Base-by-base conservation (phyloP, 495 filamentous ascomycete genomes). In the Chaetomium fimeti region DNA sequence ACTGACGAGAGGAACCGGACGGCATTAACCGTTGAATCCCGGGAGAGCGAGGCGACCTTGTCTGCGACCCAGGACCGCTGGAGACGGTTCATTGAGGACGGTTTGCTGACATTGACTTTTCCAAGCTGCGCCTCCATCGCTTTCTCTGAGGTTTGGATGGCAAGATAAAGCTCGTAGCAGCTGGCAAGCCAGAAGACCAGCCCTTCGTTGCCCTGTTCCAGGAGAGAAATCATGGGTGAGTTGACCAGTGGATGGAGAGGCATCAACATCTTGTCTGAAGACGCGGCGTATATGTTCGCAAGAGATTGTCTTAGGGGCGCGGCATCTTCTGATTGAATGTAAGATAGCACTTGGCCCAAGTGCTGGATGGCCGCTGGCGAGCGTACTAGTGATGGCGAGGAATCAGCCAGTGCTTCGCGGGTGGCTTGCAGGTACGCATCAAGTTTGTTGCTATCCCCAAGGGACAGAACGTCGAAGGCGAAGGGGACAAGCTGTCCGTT, bases 191-290 rank as follows among this genome's bases (percentile, higher is more conserved):
- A 84, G 55, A 77, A 73, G 0, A 75, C 74, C 22, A 76, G 63
- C 0, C 77, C 68, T 36, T 70, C 65, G 57, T 57, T 60, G 55
- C 62, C 38, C 18, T 65, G 67, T 22, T 77, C 69, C 38, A 83
- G 66, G 1, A 80, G 61, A 5, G 71, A 73, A 3, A 87, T 67
- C 55, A 86, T 74, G 38, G 80, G 74, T 13, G 86, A 80, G 72
- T 92, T 91, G 68, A 85, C 81, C 16, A 89, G 73, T 9, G 88
- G 85, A 71, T 90, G 84, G 28, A 89, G 70, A 15, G 86, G 78
- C 86, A 89, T 76, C 62, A 72, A 25, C 70, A 73, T 73, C 60
- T 56, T 67, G 57, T 73, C 60, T 1, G 70, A 67, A 11, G 61
- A 62, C 1, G 67, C 27, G 29, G 47, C 47, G 57, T 74, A 76